Percentiles rank a stretch among this genome's conserved stretches.
These are phyloP conservation scores for Podila epigama DNA, from an alignment of 192 early-diverging fungal genomes.

Conservation along the genomic window DNA sequence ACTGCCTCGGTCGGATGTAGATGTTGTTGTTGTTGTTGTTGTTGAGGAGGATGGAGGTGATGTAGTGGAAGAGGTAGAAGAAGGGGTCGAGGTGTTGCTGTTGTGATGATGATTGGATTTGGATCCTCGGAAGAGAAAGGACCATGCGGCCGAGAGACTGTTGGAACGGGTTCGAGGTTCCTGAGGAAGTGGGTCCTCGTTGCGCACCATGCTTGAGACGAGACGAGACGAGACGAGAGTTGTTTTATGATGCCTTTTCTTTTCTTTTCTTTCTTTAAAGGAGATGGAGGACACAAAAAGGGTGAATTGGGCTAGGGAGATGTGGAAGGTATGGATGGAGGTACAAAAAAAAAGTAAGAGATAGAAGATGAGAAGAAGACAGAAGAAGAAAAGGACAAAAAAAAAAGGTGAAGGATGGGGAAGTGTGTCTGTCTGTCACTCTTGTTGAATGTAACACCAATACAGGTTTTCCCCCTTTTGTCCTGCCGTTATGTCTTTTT, in stretches of 20 bases:
- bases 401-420: too few species aligned
- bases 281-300: constrained; percentile 6
- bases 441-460: too few species aligned
- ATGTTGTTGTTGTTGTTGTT: too few species aligned
- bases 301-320: background rate
- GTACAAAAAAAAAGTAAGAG: background rate
- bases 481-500: too few species aligned
- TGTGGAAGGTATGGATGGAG: constrained; percentile 3
- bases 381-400: background rate
- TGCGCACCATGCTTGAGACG: constrained; percentile 40
- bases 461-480: too few species aligned
- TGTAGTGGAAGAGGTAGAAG: background rate
- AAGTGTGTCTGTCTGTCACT: too few species aligned
- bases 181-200: constrained; percentile 32
- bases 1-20: too few species aligned
- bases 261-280: background rate
- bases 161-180: constrained; percentile 46
- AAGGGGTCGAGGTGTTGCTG: background rate
- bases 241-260: too few species aligned
- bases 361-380: background rate
- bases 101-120: constrained; percentile 16
- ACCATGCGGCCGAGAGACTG: constrained; percentile 44
- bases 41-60: too few species aligned
- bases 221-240: too few species aligned
- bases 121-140: constrained; percentile 26